Base-by-base conservation (phyloP, 148 eudicot genomes). In the Vaccinium corymbosum region DNA sequence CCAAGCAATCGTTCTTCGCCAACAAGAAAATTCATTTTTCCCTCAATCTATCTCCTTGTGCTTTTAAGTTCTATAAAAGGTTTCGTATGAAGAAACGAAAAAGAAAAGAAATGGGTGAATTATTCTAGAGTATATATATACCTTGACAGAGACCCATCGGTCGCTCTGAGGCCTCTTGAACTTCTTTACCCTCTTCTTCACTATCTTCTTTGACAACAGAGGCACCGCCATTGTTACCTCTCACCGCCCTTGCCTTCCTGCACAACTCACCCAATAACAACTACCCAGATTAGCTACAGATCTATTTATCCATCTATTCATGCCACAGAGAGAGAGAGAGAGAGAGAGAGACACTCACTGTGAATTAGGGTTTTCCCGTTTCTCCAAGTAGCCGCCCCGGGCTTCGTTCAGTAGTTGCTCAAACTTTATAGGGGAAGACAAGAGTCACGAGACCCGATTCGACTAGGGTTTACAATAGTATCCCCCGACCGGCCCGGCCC, bases 181-280 rank as follows among this genome's bases (percentile, higher is more conserved):
- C 83, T 89, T 85, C 92, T 91, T 92, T 35, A 90, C 92, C 27
- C 97, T 85, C 90, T 94, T 94, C 92, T 92, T 94, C 73, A 94
- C 90, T 20, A 92, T 89, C 90, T 90, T 94, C 90, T 94, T 94
- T 22, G 82, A 83, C 19, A 94, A 82, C 72, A 88, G 51, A 32
- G 97, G 95, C 52, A 92, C 95, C 84, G 95, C 95, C 95, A 92
- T 92, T 66, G 68, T 64, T 78, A 46, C 81, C 4, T 53, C 79
- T 48, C 51, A 27, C 73, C 35, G 4, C 70, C 32, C 46, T 64
- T 77, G 66, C 85, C 81, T 77, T 56, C 79, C 79, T 82, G 25
- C 79, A 73, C 22, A 61, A 22, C 1, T 80, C 16, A 38, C 10
- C 38, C n/a, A 6, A n/a, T 50, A 49, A n/a, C 16, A 48, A 50